Base-by-base conservation (phyloP, 352 stramenopile genomes). In the Discostella stelligera region DNA sequence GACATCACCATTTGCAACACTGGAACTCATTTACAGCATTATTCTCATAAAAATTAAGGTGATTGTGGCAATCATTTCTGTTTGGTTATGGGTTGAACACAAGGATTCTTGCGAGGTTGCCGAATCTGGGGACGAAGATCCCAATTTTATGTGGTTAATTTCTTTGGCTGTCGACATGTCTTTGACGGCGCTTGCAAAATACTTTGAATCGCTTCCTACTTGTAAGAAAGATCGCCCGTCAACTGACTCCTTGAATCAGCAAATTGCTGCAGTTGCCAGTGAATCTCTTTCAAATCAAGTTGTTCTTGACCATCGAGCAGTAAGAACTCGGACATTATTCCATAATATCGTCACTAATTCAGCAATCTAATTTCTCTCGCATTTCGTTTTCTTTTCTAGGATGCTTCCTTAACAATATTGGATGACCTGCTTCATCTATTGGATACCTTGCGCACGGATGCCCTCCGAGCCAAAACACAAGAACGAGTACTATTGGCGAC, bases 61-160 rank as follows among this genome's bases (percentile, higher is more conserved):
- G 18, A 72, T 87, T 49, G 55, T 80, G 62, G 77, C 82, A 13
- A 59, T 79, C 20, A 85, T 92, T 66, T 64, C 81, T 10, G 50
- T 92, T 49, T 90, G 82, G 79, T 67, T 92, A 13, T 92, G 86
- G 82, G 41, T 46, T 14, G 67, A 89, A 63, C 70, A 92, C 52
- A 79, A 88, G 54, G 39, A 76, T 1, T 74, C 20, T 53, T 89
- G 89, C 66, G 80, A 90, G n/a, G 80, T 88, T 74, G 49, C 70
- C 25, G 84, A 84, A 60, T 81, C 63, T 60, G 74, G 74, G 18
- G 71, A 81, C 1, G 73, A 83, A 52, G 76, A 89, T 66, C 71
- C 77, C 54, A 63, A 77, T 50, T 88, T 71, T 52, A 87, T 86
- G 59, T 88, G 80, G 80, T 70, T 90, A n/a, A 80, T 90, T 20